These are phyloP conservation scores for Dichomitus squalens DNA, from an alignment of 1,284 basidiomycete genomes.

Conservation along the genomic window DNA sequence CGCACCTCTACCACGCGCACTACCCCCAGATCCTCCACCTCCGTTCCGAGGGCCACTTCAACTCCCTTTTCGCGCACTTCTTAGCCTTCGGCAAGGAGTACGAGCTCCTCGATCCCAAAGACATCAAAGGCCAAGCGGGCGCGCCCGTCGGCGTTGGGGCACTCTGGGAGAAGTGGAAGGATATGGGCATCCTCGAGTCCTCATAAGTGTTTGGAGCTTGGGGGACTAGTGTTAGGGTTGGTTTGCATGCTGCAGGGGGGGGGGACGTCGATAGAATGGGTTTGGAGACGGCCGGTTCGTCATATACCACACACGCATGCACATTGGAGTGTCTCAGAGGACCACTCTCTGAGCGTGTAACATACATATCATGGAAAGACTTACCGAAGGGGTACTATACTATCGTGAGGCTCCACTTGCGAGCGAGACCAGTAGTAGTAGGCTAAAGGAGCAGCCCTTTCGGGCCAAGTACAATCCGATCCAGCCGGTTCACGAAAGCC, in stretches of 20 bases:
- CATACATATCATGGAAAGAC: slow-evolving; percentile 10
- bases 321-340: slow-evolving; percentile 10
- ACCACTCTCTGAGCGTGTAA: slow-evolving; percentile 15
- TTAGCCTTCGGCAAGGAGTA: slow-evolving; percentile 94
- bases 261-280: slow-evolving; percentile 1
- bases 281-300: slow-evolving; percentile 28
- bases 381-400: not conserved
- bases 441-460: slow-evolving; percentile 1
- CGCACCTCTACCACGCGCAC: slow-evolving; percentile 97
- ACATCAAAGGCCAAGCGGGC: slow-evolving; percentile 74
- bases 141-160: slow-evolving; percentile 77
- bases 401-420: too few species aligned
- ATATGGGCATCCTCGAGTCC: slow-evolving; percentile 71
- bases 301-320: slow-evolving; percentile 25
- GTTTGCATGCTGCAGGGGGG: not conserved
- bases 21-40: slow-evolving; percentile 93
- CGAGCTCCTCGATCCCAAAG: slow-evolving; percentile 88
- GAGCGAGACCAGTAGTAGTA: not conserved
- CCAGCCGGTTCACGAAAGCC: slow-evolving; percentile 12
- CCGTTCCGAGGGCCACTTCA: slow-evolving; percentile 95
- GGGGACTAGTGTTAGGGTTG: too few species aligned
- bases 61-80: slow-evolving; percentile 97
- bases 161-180: slow-evolving; percentile 89
- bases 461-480: slow-evolving; percentile 15
- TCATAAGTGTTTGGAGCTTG: slow-evolving; percentile 3